A percentile compares a stretch with the other conserved stretches of the same genome.
phyloP scores from a whole-genome alignment of 2,329 filamentous ascomycete genomes.

The Fusarium oligoseptatum region DNA sequence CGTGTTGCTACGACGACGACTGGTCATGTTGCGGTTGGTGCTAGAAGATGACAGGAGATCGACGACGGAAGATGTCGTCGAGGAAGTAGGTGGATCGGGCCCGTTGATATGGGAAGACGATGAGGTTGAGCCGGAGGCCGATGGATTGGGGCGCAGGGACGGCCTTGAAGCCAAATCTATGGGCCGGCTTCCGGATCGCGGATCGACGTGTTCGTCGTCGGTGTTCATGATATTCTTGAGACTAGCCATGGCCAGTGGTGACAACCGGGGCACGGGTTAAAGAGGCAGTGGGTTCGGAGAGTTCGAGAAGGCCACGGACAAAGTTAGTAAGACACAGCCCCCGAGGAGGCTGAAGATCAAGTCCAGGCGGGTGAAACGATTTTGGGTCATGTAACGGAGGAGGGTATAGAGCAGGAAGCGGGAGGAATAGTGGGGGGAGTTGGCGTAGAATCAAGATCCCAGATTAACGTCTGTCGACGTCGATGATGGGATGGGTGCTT shows the following conservation, averaged over 20 bases:
- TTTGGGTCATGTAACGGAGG: constrained; percentile 50
- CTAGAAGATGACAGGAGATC: constrained; percentile 44
- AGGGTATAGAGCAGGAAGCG: constrained; percentile 43
- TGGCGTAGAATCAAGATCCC: constrained; percentile 44
- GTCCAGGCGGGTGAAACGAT: constrained; percentile 44
- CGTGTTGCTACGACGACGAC: constrained; percentile 59
- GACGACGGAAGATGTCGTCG: constrained; percentile 44
- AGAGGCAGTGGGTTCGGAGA: constrained; percentile 51
- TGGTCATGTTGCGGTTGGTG: constrained; percentile 45
- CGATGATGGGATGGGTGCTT: constrained; percentile 3
- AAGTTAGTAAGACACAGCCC: constrained; percentile 64
- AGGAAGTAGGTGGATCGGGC: constrained; percentile 51
- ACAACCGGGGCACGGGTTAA: constrained; percentile 55
- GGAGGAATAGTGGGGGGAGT: constrained; percentile 44
- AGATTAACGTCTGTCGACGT: constrained; percentile 12
- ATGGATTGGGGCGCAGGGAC: constrained; percentile 48
- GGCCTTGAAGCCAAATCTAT: constrained; percentile 55
- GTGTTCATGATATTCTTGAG: constrained; percentile 70
- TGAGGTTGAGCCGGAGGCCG: constrained; percentile 50
- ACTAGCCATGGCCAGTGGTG: constrained; percentile 63
- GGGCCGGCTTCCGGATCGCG: constrained; percentile 61
- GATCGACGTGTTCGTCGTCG: constrained; percentile 62
- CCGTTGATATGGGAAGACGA: constrained; percentile 52
- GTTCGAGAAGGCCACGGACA: constrained; percentile 49
- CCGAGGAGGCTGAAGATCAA: constrained; percentile 52